These are phyloP conservation scores for Musa balbisiana DNA, from an alignment of 202 grass and related monocot genomes.

Conservation along the genomic window DNA sequence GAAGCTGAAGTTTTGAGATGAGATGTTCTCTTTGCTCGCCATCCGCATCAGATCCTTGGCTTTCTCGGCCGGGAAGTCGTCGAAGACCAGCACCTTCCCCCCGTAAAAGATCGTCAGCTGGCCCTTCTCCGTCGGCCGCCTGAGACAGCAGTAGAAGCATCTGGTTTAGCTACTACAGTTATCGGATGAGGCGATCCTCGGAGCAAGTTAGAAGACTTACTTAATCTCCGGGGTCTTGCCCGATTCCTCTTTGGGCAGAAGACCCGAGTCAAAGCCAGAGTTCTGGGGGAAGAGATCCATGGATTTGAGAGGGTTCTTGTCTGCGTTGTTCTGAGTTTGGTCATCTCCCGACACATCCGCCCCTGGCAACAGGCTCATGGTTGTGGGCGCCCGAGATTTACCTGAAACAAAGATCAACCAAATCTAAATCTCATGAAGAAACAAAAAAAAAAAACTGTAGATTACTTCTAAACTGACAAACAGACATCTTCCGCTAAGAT, in stretches of 20 bases:
- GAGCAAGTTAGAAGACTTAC: not conserved
- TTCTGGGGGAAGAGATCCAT: conserved; percentile 35
- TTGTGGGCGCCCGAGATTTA: conserved; percentile 30
- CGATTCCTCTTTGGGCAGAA: not conserved
- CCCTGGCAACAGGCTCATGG: conserved; percentile 70
- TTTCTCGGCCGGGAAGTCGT: conserved; percentile 69
- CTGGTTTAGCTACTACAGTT: not conserved
- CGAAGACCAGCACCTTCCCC: conserved; percentile 54
- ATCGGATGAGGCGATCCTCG: not conserved
- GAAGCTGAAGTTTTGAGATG: not conserved
- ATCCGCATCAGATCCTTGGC: conserved; percentile 67
- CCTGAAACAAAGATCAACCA: not conserved
- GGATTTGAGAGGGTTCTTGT: not conserved
- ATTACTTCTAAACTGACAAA: no score
- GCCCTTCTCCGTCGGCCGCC: conserved; percentile 29
- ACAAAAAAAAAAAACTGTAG: not conserved
- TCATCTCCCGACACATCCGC: conserved; percentile 33
- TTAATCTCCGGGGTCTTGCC: not conserved
- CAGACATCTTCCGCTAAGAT: no score
- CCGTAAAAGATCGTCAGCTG: conserved; percentile 81
- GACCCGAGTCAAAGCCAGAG: not conserved
- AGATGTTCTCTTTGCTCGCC: conserved; percentile 13
- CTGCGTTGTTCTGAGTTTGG: not conserved
- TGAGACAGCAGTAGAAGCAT: conserved; percentile 6
- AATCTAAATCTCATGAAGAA: not conserved